Percentiles rank a stretch among this genome's conserved stretches.
phyloP scores from a whole-genome alignment of 495 filamentous ascomycete species.

The Astrothelium macrocarpum region DNA sequence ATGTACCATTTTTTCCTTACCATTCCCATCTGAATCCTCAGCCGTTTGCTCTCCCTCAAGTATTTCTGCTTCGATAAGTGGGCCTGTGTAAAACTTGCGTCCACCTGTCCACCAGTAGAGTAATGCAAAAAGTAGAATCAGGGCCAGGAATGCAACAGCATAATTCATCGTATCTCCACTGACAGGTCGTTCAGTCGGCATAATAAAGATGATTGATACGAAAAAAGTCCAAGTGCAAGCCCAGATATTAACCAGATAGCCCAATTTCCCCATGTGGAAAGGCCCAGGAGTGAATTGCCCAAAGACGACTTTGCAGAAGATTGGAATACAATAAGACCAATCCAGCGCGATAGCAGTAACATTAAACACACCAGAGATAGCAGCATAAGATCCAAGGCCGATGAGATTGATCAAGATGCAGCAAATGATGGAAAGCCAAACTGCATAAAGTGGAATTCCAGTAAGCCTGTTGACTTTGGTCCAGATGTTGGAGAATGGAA shows the following conservation, averaged over 20 bases:
- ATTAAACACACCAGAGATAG: constrained; percentile 55
- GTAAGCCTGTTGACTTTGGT: constrained; percentile 43
- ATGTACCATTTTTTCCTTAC: neutral
- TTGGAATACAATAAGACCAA: constrained; percentile 52
- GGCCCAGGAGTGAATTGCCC: constrained; percentile 49
- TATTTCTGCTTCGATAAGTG: constrained; percentile 37
- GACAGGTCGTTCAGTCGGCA: constrained; percentile 48
- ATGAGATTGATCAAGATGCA: constrained; percentile 55
- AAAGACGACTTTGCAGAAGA: constrained; percentile 50
- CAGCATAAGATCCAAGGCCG: constrained; percentile 50
- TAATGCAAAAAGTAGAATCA: constrained; percentile 36
- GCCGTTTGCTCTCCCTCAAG: constrained; percentile 9
- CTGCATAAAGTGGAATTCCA: constrained; percentile 49
- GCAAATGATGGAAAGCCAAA: constrained; percentile 49
- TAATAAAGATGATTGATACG: constrained; percentile 51
- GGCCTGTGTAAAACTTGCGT: constrained; percentile 43
- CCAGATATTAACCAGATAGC: constrained; percentile 40
- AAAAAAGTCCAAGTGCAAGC: constrained; percentile 52
- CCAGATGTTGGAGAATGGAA: constrained; percentile 49
- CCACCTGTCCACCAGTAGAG: constrained; percentile 45
- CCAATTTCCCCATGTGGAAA: constrained; percentile 47
- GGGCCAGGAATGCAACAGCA: constrained; percentile 40
- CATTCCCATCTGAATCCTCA: neutral
- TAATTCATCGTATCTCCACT: constrained; percentile 41
- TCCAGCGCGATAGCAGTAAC: constrained; percentile 55